Conservation (phyloP, 2,329 filamentous ascomycete genomes). For the Dactylonectria macrodidyma region DNA sequence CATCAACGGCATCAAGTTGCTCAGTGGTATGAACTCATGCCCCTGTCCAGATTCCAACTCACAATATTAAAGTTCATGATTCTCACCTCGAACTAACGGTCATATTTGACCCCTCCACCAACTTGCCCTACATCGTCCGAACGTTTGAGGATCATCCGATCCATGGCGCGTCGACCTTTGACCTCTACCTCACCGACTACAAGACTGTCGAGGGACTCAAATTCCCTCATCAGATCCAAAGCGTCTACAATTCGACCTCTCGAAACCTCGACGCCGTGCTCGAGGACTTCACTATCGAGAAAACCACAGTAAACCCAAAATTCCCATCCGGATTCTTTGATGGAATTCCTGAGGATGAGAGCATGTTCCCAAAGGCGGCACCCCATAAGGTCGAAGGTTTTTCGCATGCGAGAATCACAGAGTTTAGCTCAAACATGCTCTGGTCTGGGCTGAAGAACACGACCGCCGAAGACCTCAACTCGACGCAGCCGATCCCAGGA, state of each 20-base stretch:
- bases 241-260: slow-evolving; percentile 22
- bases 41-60: neutral
- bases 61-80: slow-evolving; percentile 19
- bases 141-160: slow-evolving; percentile 27
- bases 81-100: neutral
- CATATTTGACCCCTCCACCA: slow-evolving; percentile 17
- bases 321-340: slow-evolving; percentile 14
- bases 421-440: slow-evolving; percentile 36
- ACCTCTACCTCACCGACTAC: slow-evolving; percentile 32
- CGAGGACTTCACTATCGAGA: slow-evolving; percentile 32
- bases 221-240: slow-evolving; percentile 33
- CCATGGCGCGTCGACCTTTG: slow-evolving; percentile 9
- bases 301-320: neutral
- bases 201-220: slow-evolving; percentile 15
- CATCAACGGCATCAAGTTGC: slow-evolving; percentile 22
- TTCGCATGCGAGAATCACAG: slow-evolving; percentile 22
- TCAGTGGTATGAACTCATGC: slow-evolving; percentile 6
- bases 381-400: slow-evolving; percentile 1
- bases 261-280: slow-evolving; percentile 22
- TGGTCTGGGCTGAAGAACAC: slow-evolving; percentile 22
- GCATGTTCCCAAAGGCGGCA: slow-evolving; percentile 16
- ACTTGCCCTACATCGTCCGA: slow-evolving; percentile 30
- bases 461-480: slow-evolving; percentile 18
- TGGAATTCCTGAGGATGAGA: neutral
- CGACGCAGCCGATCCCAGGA: neutral